phyloP scores from a whole-genome alignment of 352 stramenopile genomes.

The Halophytophthora batemanensis region DNA sequence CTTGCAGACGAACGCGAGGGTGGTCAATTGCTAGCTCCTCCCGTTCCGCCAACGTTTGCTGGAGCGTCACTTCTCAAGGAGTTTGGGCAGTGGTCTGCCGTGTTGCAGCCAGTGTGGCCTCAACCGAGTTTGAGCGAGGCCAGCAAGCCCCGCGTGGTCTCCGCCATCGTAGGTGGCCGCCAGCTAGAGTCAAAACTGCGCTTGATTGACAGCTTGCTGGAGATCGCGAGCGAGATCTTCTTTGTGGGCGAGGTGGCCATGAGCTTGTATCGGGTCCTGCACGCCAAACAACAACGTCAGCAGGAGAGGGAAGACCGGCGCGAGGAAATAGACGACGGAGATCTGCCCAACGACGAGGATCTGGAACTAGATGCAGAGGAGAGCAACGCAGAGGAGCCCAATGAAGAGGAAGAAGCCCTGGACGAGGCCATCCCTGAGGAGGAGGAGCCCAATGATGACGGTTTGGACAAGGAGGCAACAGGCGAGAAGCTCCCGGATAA shows the following conservation, averaged over 20 bases:
- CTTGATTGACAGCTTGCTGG: conserved; percentile 61
- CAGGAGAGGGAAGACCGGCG: neutral
- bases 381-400: neutral
- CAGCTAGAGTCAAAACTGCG: conserved; percentile 53
- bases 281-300: conserved; percentile 17
- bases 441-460: neutral
- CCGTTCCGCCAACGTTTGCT: conserved; percentile 10
- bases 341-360: conserved; percentile 3
- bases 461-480: neutral
- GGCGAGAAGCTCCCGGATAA: neutral
- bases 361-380: conserved; percentile 8
- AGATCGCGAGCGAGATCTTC: conserved; percentile 55
- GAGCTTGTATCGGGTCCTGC: conserved; percentile 49
- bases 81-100: conserved; percentile 25
- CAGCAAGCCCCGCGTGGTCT: conserved; percentile 6
- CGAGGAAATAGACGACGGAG: conserved; percentile 2
- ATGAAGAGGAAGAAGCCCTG: neutral
- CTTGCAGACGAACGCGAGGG: neutral
- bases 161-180: conserved; percentile 54
- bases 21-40: no score
- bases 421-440: conserved; percentile 5
- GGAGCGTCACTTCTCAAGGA: conserved; percentile 23
- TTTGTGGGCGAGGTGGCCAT: conserved; percentile 64
- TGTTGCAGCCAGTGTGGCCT: conserved; percentile 22
- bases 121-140: neutral